phyloP scores from a whole-genome alignment of 192 early-diverging fungal species.

The Paraglomus brasilianum region DNA sequence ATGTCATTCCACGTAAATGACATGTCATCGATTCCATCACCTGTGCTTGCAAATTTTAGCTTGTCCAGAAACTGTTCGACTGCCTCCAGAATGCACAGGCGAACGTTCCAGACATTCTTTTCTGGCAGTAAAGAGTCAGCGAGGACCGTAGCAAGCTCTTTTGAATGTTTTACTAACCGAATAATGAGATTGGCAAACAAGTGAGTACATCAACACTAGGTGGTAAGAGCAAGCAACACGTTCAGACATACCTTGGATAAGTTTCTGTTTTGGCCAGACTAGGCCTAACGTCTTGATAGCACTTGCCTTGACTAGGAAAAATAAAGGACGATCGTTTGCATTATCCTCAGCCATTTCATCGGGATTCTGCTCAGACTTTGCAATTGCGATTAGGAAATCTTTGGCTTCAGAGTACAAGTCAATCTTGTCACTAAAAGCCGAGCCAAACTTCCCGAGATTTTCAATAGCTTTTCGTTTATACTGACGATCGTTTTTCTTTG shows the following conservation, averaged over 20 bases:
- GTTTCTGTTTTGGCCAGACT: constrained; percentile 46
- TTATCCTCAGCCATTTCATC: constrained; percentile 61
- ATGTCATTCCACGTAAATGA: not conserved
- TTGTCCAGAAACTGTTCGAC: constrained; percentile 56
- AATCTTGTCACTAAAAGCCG: constrained; percentile 52
- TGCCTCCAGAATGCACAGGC: constrained; percentile 67
- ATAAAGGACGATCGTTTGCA: constrained; percentile 58
- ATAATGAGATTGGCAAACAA: not conserved
- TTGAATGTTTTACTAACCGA: constrained; percentile 42
- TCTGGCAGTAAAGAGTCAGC: constrained; percentile 45
- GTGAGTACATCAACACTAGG: not conserved
- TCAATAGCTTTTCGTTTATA: constrained; percentile 70
- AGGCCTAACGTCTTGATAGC: constrained; percentile 64
- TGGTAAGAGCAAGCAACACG: not conserved
- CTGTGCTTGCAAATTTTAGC: constrained; percentile 5
- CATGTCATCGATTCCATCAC: constrained; percentile 21
- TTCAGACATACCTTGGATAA: constrained; percentile 52
- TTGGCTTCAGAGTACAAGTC: constrained; percentile 59
- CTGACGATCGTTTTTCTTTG: constrained; percentile 69
- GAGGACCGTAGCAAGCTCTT: constrained; percentile 45
- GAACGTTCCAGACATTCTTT: constrained; percentile 83
- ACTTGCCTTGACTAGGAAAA: constrained; percentile 63
- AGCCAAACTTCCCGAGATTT: constrained; percentile 58
- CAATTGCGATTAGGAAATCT: constrained; percentile 50
- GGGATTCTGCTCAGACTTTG: constrained; percentile 43